Conservation (phyloP, 2,329 filamentous ascomycete species). For the Rutstroemia sp. region DNA sequence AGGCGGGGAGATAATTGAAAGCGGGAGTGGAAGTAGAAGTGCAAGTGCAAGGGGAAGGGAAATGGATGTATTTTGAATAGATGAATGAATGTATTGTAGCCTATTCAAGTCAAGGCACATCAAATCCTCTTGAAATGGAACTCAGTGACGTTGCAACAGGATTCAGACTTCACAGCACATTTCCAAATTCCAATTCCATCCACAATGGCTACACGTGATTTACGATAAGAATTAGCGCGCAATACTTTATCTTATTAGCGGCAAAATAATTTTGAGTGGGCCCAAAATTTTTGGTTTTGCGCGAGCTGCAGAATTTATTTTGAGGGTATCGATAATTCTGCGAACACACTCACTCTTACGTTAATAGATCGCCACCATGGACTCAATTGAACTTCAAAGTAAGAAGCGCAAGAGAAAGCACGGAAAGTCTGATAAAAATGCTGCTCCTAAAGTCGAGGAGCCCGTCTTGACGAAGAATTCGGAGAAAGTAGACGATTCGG, state of each 20-base stretch:
- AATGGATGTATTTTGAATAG: too few relatives aligned
- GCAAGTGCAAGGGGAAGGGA: too few relatives aligned
- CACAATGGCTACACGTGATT: not conserved
- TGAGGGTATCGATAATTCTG: not conserved
- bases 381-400: slow-evolving; percentile 22
- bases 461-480: not conserved
- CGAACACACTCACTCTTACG: not conserved
- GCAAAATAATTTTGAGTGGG: not conserved
- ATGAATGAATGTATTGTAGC: too few relatives aligned
- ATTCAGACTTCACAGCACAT: too few relatives aligned
- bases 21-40: too few relatives aligned
- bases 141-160: too few relatives aligned
- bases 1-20: too few relatives aligned
- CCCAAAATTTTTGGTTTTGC: not conserved
- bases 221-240: not conserved
- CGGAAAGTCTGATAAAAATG: slow-evolving; percentile 17
- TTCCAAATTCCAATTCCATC: too few relatives aligned
- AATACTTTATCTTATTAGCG: not conserved
- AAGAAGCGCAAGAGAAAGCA: slow-evolving; percentile 32
- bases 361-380: slow-evolving; percentile 15
- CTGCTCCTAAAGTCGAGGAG: not conserved
- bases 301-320: not conserved
- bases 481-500: not conserved
- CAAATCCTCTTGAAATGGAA: too few relatives aligned
- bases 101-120: too few relatives aligned